A percentile compares a stretch with the other conserved stretches of the same genome.
phyloP scores from a whole-genome alignment of 2,329 filamentous ascomycete genomes.

The Colletotrichum tanaceti region DNA sequence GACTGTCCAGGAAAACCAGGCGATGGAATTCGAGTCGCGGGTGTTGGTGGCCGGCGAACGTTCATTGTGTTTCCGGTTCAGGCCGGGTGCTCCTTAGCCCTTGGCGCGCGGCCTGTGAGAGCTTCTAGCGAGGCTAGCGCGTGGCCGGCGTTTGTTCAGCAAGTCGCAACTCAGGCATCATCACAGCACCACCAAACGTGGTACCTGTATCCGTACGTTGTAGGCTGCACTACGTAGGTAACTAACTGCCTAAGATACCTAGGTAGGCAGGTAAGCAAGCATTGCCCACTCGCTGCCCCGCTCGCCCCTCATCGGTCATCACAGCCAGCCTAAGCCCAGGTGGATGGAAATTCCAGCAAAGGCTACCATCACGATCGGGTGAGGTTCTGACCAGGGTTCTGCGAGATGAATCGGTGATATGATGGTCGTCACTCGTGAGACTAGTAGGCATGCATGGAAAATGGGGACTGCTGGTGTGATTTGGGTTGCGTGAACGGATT shows the following conservation, averaged over 20 bases:
- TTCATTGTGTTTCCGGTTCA: slow-evolving; percentile 38
- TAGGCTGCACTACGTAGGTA: too few relatives aligned
- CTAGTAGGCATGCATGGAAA: neutral
- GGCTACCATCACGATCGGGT: slow-evolving; percentile 7
- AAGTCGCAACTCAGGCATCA: neutral
- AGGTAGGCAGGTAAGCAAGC: too few relatives aligned
- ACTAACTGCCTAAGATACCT: too few relatives aligned
- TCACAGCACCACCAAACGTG: too few relatives aligned
- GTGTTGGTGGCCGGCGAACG: slow-evolving; percentile 9
- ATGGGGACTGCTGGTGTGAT: neutral
- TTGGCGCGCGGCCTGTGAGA: slow-evolving; percentile 20
- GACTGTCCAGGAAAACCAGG: too few relatives aligned
- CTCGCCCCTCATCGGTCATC: slow-evolving; percentile 1
- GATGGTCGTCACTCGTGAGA: neutral
- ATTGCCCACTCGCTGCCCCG: slow-evolving; percentile 3
- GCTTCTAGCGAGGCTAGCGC: slow-evolving; percentile 20
- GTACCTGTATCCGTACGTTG: too few relatives aligned
- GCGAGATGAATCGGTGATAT: neutral
- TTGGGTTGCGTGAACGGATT: neutral
- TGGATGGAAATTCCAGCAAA: neutral
- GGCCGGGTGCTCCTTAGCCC: slow-evolving; percentile 23
- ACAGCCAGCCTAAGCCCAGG: neutral
- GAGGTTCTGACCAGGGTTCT: slow-evolving; percentile 10
- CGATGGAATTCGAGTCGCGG: neutral
- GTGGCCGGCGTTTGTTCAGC: slow-evolving; percentile 5